A percentile compares a stretch with the other conserved stretches of the same genome.
Conservation (phyloP, 805 yeast species). For the Lipomyces starkeyi region DNA sequence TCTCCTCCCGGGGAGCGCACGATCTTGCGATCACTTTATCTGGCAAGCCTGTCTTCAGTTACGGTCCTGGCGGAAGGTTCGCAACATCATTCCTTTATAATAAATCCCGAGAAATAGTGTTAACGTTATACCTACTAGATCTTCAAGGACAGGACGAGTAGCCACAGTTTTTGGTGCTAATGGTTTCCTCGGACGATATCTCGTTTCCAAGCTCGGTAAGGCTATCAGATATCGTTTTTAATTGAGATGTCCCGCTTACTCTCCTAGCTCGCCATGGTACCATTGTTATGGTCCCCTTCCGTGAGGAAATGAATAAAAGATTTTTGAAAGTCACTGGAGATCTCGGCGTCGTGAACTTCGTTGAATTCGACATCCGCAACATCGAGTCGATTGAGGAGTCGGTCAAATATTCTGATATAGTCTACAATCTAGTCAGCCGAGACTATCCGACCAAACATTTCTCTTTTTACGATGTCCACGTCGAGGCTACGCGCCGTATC, state of each 20-base stretch:
- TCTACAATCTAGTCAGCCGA: slow-evolving; percentile 78
- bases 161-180: slow-evolving; percentile 87
- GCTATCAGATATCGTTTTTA: neutral
- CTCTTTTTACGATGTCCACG: slow-evolving; percentile 80
- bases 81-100: neutral
- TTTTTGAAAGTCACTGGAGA: slow-evolving; percentile 84
- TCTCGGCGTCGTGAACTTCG: slow-evolving; percentile 82
- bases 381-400: slow-evolving; percentile 74
- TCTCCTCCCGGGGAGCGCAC: slow-evolving; percentile 21
- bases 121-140: slow-evolving; percentile 39
- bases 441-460: slow-evolving; percentile 72
- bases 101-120: neutral
- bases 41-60: slow-evolving; percentile 75
- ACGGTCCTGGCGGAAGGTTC: slow-evolving; percentile 72
- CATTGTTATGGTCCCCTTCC: slow-evolving; percentile 72
- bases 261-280: slow-evolving; percentile 78
- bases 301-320: slow-evolving; percentile 79
- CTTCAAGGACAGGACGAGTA: slow-evolving; percentile 85
- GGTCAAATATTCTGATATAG: slow-evolving; percentile 81
- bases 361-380: slow-evolving; percentile 83
- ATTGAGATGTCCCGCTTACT: neutral
- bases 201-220: slow-evolving; percentile 62
- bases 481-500: slow-evolving; percentile 77
- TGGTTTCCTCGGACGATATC: slow-evolving; percentile 77
- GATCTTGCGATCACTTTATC: slow-evolving; percentile 66